phyloP scores from a whole-genome alignment of 345 rosid genomes.

The Hibiscus trionum region DNA sequence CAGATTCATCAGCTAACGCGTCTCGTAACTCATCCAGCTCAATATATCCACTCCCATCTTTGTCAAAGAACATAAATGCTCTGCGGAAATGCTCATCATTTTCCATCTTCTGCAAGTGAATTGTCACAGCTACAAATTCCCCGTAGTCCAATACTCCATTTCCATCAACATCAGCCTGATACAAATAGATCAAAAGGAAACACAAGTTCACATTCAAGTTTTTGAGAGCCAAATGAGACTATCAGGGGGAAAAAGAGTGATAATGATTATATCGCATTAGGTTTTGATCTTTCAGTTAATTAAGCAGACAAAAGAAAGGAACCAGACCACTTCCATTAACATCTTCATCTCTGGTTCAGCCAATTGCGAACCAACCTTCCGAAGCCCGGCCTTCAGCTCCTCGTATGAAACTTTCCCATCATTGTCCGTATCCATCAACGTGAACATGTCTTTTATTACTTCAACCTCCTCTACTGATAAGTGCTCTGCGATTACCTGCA shows the following conservation, averaged over 20 bases:
- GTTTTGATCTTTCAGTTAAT: neutral
- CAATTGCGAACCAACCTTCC: conserved; percentile 81
- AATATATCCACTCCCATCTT: conserved; percentile 69
- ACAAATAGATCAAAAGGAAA: conserved; percentile 1
- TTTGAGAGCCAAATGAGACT: neutral
- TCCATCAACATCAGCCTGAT: conserved; percentile 94
- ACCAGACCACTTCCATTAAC: conserved; percentile 95
- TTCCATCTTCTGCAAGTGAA: conserved; percentile 95
- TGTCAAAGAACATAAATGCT: conserved; percentile 91
- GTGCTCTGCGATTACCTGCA: conserved; percentile 93
- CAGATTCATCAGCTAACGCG: conserved; percentile 70
- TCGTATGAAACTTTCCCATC: conserved; percentile 78
- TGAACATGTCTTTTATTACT: conserved; percentile 85
- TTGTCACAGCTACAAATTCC: conserved; percentile 96
- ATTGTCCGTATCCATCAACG: conserved; percentile 77
- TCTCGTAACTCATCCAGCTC: conserved; percentile 69
- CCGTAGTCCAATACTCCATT: conserved; percentile 86
- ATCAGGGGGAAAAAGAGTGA: neutral
- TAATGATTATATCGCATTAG: neutral
- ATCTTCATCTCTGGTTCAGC: conserved; percentile 90
- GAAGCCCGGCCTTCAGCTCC: conserved; percentile 86
- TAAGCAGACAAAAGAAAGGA: neutral
- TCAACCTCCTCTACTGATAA: conserved; percentile 80
- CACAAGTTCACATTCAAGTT: conserved; percentile 1
- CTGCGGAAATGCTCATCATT: conserved; percentile 87